These are phyloP conservation scores for Penicillium sp. DNA, from an alignment of 2,329 filamentous ascomycete species.

Conservation along the genomic window DNA sequence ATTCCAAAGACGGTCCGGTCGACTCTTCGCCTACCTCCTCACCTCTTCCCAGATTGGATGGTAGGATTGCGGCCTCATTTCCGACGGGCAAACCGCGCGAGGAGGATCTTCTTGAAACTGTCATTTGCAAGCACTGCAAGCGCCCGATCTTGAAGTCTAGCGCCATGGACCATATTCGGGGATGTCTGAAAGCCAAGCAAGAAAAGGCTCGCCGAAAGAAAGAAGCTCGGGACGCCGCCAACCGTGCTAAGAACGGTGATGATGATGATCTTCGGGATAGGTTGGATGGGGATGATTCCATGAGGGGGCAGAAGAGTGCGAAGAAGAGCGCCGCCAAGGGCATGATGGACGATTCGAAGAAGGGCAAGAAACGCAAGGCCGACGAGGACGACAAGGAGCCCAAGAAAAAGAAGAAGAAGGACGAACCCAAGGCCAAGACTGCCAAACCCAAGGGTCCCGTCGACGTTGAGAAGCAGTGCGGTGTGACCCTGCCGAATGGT, in stretches of 20 bases:
- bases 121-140: slow-evolving; percentile 91
- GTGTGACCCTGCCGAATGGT: slow-evolving; percentile 77
- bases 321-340: slow-evolving; percentile 52
- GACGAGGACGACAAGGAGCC: slow-evolving; percentile 68
- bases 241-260: slow-evolving; percentile 52
- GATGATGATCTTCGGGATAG: slow-evolving; percentile 40
- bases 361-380: slow-evolving; percentile 73
- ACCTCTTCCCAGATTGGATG: slow-evolving; percentile 58
- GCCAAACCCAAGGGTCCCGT: slow-evolving; percentile 87
- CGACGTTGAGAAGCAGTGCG: slow-evolving; percentile 89
- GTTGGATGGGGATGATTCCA: slow-evolving; percentile 38
- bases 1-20: slow-evolving; percentile 23
- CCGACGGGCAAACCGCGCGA: slow-evolving; percentile 73
- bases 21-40: slow-evolving; percentile 33
- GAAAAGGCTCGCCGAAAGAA: slow-evolving; percentile 73
- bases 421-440: slow-evolving; percentile 76
- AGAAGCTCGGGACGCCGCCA: slow-evolving; percentile 64
- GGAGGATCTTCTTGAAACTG: slow-evolving; percentile 71
- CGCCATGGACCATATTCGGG: slow-evolving; percentile 72
- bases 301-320: slow-evolving; percentile 57
- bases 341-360: slow-evolving; percentile 54
- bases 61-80: slow-evolving; percentile 71
- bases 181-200: slow-evolving; percentile 78
- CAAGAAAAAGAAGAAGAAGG: slow-evolving; percentile 91
- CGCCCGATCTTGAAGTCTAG: slow-evolving; percentile 72